These are phyloP conservation scores for Xerocomus spinulosus DNA, from an alignment of 768 basidiomycete genomes.

Conservation along the genomic window DNA sequence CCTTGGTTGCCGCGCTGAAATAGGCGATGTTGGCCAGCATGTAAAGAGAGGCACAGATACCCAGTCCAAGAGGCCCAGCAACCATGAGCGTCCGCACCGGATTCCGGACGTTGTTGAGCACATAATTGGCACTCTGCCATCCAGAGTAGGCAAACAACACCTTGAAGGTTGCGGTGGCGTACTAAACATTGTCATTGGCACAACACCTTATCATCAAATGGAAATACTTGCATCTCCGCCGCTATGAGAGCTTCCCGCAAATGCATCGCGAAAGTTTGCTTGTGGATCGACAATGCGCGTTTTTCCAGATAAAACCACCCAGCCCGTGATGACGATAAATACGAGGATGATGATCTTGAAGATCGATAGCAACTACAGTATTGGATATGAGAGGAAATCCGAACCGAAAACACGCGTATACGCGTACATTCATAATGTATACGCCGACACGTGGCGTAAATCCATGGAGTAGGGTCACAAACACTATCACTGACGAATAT, in stretches of 20 bases:
- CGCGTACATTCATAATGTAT: conserved; percentile 46
- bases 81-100: conserved; percentile 60
- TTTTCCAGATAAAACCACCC: conserved; percentile 56
- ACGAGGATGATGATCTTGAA: conserved; percentile 53
- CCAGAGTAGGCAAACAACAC: conserved; percentile 46
- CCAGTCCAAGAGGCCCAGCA: conserved; percentile 54
- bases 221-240: conserved; percentile 39
- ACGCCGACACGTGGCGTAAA: conserved; percentile 45
- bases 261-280: conserved; percentile 54
- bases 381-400: conserved; percentile 8
- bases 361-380: conserved; percentile 37
- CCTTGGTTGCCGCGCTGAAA: conserved; percentile 38
- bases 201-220: not conserved
- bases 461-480: conserved; percentile 23
- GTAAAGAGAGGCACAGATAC: conserved; percentile 50
- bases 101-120: conserved; percentile 56
- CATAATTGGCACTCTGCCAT: conserved; percentile 57
- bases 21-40: conserved; percentile 56
- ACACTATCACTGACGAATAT: not conserved
- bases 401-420: not conserved
- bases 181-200: conserved; percentile 31
- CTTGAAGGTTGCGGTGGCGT: conserved; percentile 58
- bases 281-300: conserved; percentile 54
- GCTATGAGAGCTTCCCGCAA: conserved; percentile 50
- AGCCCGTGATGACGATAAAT: conserved; percentile 53